A percentile compares a stretch with the other conserved stretches of the same genome.
These are phyloP conservation scores for Polytolypa hystricis DNA, from an alignment of 2,329 filamentous ascomycete species.

Conservation along the genomic window DNA sequence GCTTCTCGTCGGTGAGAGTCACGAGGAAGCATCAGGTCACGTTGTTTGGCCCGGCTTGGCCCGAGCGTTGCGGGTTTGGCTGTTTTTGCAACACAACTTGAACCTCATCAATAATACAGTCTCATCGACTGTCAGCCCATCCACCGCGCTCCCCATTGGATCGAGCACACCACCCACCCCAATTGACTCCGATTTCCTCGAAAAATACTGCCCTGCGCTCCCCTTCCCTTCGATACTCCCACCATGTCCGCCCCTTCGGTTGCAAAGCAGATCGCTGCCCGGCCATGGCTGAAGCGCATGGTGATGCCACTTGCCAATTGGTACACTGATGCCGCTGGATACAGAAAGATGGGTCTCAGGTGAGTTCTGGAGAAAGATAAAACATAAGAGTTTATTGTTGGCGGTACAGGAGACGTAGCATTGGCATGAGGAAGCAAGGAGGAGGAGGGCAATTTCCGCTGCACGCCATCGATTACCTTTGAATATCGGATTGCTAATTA, in stretches of 20 bases:
- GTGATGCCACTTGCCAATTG: slow-evolving; percentile 74
- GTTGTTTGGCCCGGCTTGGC: slow-evolving; percentile 12
- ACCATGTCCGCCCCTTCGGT: slow-evolving; percentile 49
- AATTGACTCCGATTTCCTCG: too few species aligned
- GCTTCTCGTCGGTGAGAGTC: too few species aligned
- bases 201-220: background rate
- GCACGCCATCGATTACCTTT: background rate
- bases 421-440: background rate
- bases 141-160: too few species aligned
- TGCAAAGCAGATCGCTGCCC: slow-evolving; percentile 65
- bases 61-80: slow-evolving; percentile 7
- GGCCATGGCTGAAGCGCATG: slow-evolving; percentile 73
- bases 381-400: too few species aligned
- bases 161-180: too few species aligned
- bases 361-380: too few species aligned
- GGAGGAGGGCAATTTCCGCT: too few species aligned
- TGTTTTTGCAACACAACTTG: slow-evolving; percentile 1
- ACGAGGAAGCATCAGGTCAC: too few species aligned
- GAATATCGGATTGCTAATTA: background rate
- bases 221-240: background rate
- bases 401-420: slow-evolving; percentile 1
- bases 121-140: too few species aligned
- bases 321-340: slow-evolving; percentile 83
- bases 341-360: slow-evolving; percentile 86
- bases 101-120: too few species aligned